Percentiles rank a stretch among this genome's conserved stretches.
These are phyloP conservation scores for Coemansia sp. DNA, from an alignment of 192 early-diverging fungal species.

Conservation along the genomic window DNA sequence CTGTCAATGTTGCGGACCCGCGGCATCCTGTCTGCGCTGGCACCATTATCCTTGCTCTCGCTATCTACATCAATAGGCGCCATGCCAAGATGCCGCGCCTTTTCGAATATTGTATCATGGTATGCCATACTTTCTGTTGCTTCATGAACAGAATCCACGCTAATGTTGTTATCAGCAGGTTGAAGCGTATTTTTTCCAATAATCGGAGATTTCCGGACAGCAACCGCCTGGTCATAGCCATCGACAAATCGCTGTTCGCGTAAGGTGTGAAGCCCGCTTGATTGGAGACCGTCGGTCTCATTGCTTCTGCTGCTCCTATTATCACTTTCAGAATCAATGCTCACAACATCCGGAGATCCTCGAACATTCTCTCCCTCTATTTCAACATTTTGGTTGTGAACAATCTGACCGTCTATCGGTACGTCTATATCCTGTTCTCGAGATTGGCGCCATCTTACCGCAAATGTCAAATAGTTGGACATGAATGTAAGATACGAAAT, in stretches of 20 bases:
- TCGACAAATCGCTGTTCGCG: neutral
- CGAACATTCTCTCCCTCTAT: neutral
- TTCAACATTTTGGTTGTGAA: neutral
- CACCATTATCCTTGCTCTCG: neutral
- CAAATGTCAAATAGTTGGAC: slow-evolving; percentile 39
- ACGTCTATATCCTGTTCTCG: slow-evolving; percentile 1
- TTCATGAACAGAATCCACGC: neutral
- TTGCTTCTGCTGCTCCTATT: neutral
- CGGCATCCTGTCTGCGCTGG: neutral
- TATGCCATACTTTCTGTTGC: neutral
- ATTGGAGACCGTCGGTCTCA: neutral
- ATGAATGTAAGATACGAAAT: slow-evolving; percentile 27
- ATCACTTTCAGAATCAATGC: slow-evolving; percentile 16
- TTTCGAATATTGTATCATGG: slow-evolving; percentile 28
- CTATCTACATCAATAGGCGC: neutral
- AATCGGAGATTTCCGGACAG: neutral
- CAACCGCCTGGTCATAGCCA: neutral
- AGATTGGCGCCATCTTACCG: slow-evolving; percentile 28
- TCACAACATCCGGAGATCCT: slow-evolving; percentile 7
- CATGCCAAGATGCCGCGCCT: slow-evolving; percentile 15
- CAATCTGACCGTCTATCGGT: neutral
- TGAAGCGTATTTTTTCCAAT: neutral
- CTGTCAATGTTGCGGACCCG: slow-evolving; percentile 16
- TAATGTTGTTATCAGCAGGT: neutral
- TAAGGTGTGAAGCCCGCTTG: neutral